These are phyloP conservation scores for Trichocladium uniseriatum DNA, from an alignment of 495 filamentous ascomycete species.

Conservation along the genomic window DNA sequence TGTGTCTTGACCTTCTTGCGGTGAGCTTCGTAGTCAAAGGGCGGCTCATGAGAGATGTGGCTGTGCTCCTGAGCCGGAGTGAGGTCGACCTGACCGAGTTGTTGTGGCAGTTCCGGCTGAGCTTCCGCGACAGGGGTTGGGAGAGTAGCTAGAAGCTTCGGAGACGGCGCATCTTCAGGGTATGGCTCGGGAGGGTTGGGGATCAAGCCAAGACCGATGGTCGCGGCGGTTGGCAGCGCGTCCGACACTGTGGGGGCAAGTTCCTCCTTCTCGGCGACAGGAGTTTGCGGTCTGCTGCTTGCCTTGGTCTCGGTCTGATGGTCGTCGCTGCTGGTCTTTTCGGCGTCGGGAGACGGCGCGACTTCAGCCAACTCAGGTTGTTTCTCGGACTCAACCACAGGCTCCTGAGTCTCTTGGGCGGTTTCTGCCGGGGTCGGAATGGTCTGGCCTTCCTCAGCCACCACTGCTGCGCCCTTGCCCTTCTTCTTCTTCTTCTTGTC, in stretches of 20 bases:
- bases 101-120: conserved; percentile 6
- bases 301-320: not conserved
- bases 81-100: conserved; percentile 13
- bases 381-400: not conserved
- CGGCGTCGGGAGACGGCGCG: not conserved
- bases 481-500: conserved; percentile 18
- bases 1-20: conserved; percentile 31
- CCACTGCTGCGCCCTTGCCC: conserved; percentile 11
- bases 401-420: not conserved
- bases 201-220: conserved; percentile 22
- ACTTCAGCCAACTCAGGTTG: not conserved
- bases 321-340: not conserved
- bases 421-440: not conserved
- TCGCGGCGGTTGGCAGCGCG: not conserved
- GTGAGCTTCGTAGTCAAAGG: conserved; percentile 27
- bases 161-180: conserved; percentile 16
- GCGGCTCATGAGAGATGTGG: conserved; percentile 31
- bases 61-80: conserved; percentile 29
- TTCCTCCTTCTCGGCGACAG: conserved; percentile 6
- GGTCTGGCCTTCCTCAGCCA: not conserved
- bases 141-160: conserved; percentile 19
- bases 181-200: conserved; percentile 22
- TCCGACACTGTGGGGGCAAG: conserved; percentile 11
- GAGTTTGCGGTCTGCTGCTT: conserved; percentile 1
- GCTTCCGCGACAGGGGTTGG: conserved; percentile 15